Evolutionary conservation across 371 early-diverging fungal species (phyloP).

Genomic region (Mucor velutinosus): DNA sequence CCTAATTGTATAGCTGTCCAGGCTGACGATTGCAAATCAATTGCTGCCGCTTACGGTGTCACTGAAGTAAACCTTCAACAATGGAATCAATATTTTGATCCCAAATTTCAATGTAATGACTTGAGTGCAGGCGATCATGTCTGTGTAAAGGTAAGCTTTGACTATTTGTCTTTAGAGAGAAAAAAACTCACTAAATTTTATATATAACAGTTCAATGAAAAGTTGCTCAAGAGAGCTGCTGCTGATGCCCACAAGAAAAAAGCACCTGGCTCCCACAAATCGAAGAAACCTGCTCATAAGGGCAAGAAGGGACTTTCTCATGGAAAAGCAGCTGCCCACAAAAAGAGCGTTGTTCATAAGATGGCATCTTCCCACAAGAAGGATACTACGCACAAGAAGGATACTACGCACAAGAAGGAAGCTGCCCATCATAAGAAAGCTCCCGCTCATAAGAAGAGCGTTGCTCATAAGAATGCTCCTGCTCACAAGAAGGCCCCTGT

Average conservation of each 20-base stretch:
- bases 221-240: conserved; percentile 7
- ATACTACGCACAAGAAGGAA: background rate
- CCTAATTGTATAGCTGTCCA: background rate
- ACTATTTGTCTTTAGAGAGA: background rate
- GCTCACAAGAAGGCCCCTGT: background rate
- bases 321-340: background rate
- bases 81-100: conserved; percentile 5
- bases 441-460: background rate
- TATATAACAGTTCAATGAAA: background rate
- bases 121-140: conserved; percentile 2
- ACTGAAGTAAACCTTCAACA: background rate
- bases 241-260: background rate
- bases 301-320: background rate
- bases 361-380: background rate
- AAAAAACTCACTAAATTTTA: background rate
- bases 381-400: background rate
- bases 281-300: background rate
- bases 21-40: conserved; percentile 3
- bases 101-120: background rate
- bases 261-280: background rate
- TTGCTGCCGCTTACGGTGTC: background rate
- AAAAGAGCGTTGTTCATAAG: background rate
- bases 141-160: conserved; percentile 1
- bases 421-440: background rate
- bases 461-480: background rate